These are phyloP conservation scores for Candida oleophila DNA, from an alignment of 805 yeast genomes.

Conservation along the genomic window DNA sequence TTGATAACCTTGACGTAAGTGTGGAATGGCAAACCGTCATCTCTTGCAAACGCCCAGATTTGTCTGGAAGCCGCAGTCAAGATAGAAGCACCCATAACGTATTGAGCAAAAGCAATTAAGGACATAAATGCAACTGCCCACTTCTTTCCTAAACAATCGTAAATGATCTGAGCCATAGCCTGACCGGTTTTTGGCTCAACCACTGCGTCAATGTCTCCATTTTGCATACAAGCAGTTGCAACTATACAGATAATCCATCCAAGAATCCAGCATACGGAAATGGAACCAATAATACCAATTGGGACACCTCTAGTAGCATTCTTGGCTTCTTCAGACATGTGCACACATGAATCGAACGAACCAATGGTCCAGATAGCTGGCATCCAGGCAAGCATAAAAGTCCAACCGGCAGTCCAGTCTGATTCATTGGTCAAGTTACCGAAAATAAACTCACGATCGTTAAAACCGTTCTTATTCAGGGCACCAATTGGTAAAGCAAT, in stretches of 20 bases:
- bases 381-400: slow-evolving; percentile 25
- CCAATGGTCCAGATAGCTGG: slow-evolving; percentile 36
- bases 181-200: slow-evolving; percentile 22
- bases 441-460: slow-evolving; percentile 45
- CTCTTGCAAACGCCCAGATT: slow-evolving; percentile 32
- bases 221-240: slow-evolving; percentile 21
- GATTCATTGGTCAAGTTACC: slow-evolving; percentile 50
- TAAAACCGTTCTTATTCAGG: slow-evolving; percentile 23
- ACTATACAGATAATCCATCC: slow-evolving; percentile 25
- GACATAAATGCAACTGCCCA: slow-evolving; percentile 31
- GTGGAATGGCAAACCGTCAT: slow-evolving; percentile 28
- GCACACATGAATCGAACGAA: slow-evolving; percentile 32
- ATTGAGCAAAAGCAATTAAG: slow-evolving; percentile 27
- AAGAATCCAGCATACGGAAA: slow-evolving; percentile 23
- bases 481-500: slow-evolving; percentile 69
- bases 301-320: slow-evolving; percentile 28
- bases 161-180: slow-evolving; percentile 30
- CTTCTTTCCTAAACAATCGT: slow-evolving; percentile 28
- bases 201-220: slow-evolving; percentile 19
- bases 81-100: slow-evolving; percentile 32
- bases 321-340: slow-evolving; percentile 30
- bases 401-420: slow-evolving; percentile 61
- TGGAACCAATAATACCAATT: slow-evolving; percentile 29
- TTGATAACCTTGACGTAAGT: slow-evolving; percentile 25
- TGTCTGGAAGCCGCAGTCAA: slow-evolving; percentile 28